These are phyloP conservation scores for Xylaria hypoxylon DNA, from an alignment of 2,329 filamentous ascomycete genomes.

Conservation along the genomic window DNA sequence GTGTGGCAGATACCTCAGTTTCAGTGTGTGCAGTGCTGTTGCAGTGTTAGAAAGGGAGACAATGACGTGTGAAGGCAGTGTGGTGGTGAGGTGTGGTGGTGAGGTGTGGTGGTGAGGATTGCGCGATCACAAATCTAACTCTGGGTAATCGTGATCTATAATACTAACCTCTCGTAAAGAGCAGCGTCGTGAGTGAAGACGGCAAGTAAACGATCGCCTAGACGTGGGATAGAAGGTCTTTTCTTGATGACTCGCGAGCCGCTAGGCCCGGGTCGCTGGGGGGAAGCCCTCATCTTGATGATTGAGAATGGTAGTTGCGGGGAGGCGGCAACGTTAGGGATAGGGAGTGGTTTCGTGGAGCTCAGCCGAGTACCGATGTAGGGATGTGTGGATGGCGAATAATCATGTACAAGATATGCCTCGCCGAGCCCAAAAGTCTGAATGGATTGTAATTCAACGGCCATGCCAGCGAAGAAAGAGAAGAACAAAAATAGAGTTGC, in stretches of 20 bases:
- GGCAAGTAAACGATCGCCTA: slow-evolving; percentile 44
- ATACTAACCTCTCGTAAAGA: slow-evolving; percentile 26
- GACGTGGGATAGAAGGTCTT: slow-evolving; percentile 37
- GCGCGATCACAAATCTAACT: not conserved
- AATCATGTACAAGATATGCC: slow-evolving; percentile 2
- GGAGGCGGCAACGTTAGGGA: not conserved
- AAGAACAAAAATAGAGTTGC: not conserved
- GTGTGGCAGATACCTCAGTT: slow-evolving; percentile 11
- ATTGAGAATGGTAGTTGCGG: not conserved
- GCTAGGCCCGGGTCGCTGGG: slow-evolving; percentile 39
- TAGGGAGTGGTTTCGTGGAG: not conserved
- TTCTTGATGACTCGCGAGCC: slow-evolving; percentile 43
- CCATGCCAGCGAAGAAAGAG: slow-evolving; percentile 14
- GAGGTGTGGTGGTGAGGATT: not conserved
- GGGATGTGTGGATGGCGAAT: not conserved
- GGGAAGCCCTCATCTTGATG: slow-evolving; percentile 37
- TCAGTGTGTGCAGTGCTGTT: slow-evolving; percentile 11
- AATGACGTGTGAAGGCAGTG: not conserved
- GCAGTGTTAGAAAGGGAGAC: slow-evolving; percentile 14
- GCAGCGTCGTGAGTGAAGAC: slow-evolving; percentile 8
- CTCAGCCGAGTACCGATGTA: not conserved
- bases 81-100: not conserved
- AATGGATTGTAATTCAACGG: slow-evolving; percentile 5
- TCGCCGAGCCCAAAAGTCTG: slow-evolving; percentile 9
- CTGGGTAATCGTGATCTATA: not conserved